phyloP scores from a whole-genome alignment of 108 stramenopile genomes.

The Chaetoceros muelleri region DNA sequence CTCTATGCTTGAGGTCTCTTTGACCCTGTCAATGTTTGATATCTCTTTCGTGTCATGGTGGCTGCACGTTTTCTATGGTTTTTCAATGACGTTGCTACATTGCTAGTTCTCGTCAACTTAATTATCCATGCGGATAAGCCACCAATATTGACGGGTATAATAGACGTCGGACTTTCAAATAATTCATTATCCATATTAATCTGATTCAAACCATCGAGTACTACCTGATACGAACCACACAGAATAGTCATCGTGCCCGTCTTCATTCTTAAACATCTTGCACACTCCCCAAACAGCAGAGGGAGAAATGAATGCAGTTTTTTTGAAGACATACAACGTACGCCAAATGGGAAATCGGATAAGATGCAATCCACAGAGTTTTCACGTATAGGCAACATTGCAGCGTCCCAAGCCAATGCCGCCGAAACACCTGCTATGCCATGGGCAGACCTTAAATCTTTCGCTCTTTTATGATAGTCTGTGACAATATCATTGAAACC shows the following conservation, averaged over 20 bases:
- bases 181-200: constrained; percentile 11
- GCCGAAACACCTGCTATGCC: neutral
- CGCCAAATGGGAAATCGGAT: constrained; percentile 62
- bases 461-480: constrained; percentile 5
- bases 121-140: constrained; percentile 51
- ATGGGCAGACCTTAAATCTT: neutral
- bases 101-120: no score
- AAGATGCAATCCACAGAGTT: constrained; percentile 37
- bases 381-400: constrained; percentile 36
- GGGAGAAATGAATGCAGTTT: constrained; percentile 36
- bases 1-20: no score
- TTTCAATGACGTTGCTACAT: no score
- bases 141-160: constrained; percentile 54
- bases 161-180: constrained; percentile 22
- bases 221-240: constrained; percentile 22
- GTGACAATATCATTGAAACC: constrained; percentile 1
- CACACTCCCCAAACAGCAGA: constrained; percentile 36
- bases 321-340: constrained; percentile 32
- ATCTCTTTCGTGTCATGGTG: no score
- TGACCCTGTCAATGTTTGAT: no score
- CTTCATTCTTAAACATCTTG: constrained; percentile 26
- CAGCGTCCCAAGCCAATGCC: constrained; percentile 43
- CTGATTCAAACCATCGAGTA: constrained; percentile 15
- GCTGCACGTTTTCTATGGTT: no score
- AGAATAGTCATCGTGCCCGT: constrained; percentile 39